A percentile compares a stretch with the other conserved stretches of the same genome.
Evolutionary conservation across 495 filamentous ascomycete species (phyloP).

Genomic region (Elasticomyces elasticus): DNA sequence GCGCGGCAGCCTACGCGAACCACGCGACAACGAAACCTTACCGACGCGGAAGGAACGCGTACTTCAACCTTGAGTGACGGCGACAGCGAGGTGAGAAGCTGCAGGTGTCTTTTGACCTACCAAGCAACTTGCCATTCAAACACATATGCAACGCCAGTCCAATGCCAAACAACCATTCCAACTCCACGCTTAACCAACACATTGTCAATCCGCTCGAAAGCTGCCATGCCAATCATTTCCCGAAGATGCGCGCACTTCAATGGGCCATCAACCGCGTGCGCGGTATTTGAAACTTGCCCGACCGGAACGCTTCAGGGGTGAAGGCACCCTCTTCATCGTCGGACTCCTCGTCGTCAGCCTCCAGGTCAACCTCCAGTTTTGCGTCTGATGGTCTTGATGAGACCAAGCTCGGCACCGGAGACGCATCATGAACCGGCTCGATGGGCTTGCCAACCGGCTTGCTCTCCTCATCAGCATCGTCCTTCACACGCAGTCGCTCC

Average conservation of each 20-base stretch:
- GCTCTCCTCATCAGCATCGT: background rate
- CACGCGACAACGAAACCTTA: background rate
- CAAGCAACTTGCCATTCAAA: background rate
- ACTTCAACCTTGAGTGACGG: no score
- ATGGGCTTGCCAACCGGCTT: background rate
- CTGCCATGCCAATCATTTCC: background rate
- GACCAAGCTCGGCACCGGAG: background rate
- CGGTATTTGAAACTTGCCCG: conserved; percentile 9
- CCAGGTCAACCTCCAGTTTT: conserved; percentile 20
- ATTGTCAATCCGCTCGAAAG: conserved; percentile 20
- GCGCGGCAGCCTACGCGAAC: background rate
- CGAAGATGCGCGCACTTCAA: background rate
- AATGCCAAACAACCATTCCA: background rate
- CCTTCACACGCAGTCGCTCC: background rate
- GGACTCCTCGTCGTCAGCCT: conserved; percentile 22
- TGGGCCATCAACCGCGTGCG: conserved; percentile 8
- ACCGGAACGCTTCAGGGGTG: conserved; percentile 19
- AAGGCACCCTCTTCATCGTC: conserved; percentile 24
- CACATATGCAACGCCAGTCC: background rate
- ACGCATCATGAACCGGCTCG: background rate
- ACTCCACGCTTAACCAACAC: background rate
- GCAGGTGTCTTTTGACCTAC: background rate
- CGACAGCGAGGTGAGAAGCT: no score
- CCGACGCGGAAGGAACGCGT: background rate
- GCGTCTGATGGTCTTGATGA: conserved; percentile 1